phyloP scores from a whole-genome alignment of 192 early-diverging fungal species.

The Geosiphon pyriformis region DNA sequence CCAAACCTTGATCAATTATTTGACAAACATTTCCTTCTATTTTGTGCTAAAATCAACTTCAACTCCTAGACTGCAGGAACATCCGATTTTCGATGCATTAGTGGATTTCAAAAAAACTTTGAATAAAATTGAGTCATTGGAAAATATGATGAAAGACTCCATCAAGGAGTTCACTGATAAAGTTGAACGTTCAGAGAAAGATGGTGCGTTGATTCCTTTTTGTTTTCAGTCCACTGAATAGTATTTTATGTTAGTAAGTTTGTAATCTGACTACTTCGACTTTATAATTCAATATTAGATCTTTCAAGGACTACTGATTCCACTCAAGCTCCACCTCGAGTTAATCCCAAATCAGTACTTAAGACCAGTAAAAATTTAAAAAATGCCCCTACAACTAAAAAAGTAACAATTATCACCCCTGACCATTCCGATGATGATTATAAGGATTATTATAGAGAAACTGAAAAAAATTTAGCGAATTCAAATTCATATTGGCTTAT shows the following conservation, averaged over 20 bases:
- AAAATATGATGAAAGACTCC: constrained; percentile 47
- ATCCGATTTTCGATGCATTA: constrained; percentile 82
- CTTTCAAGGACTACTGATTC: neutral
- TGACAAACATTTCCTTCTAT: constrained; percentile 89
- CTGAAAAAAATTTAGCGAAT: neutral
- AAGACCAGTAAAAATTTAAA: neutral
- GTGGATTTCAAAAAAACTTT: constrained; percentile 68
- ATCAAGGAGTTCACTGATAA: constrained; percentile 45
- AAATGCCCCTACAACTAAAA: neutral
- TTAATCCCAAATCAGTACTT: neutral
- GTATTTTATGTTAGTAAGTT: no score
- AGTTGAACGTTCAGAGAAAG: constrained; percentile 15
- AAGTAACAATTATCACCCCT: neutral
- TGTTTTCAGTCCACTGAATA: no score
- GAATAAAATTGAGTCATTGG: constrained; percentile 61
- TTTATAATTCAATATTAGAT: neutral
- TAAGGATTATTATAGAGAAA: neutral
- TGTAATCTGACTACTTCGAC: no score
- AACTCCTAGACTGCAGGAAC: constrained; percentile 55
- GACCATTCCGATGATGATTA: neutral
- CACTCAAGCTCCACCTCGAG: neutral
- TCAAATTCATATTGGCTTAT: neutral
- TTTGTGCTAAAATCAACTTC: constrained; percentile 60
- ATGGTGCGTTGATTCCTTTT: constrained; percentile 10
- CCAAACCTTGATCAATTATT: constrained; percentile 60